Evolutionary conservation across 2,329 filamentous ascomycete genomes (phyloP).

Genomic region (Botryotinia narcissicola): DNA sequence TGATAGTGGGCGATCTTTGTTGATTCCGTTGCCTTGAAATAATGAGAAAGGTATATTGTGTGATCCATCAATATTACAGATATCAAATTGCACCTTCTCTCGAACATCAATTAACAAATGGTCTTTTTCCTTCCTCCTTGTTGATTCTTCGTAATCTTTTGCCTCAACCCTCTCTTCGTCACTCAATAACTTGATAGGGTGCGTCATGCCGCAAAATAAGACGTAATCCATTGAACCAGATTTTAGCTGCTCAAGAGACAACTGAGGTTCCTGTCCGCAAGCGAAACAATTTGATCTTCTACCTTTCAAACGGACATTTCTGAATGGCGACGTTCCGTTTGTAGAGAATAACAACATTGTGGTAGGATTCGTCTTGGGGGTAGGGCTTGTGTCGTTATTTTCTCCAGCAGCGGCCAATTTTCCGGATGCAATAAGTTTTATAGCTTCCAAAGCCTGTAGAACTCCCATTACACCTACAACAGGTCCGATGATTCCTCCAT

Average conservation of each 20-base stretch:
- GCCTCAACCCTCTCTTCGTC: slow-evolving; percentile 68
- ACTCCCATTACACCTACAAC: slow-evolving; percentile 94
- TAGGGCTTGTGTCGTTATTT: slow-evolving; percentile 22
- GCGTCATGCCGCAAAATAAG: slow-evolving; percentile 72
- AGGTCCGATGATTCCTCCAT: slow-evolving; percentile 88
- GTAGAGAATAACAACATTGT: slow-evolving; percentile 51
- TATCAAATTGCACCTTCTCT: slow-evolving; percentile 78
- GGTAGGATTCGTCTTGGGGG: slow-evolving; percentile 25
- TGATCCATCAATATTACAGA: slow-evolving; percentile 73
- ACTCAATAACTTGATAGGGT: slow-evolving; percentile 54
- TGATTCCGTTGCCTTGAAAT: slow-evolving; percentile 38
- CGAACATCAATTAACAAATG: slow-evolving; percentile 78
- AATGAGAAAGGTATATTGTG: slow-evolving; percentile 70
- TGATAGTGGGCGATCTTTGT: slow-evolving; percentile 23
- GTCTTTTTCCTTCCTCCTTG: slow-evolving; percentile 30
- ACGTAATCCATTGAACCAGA: slow-evolving; percentile 76
- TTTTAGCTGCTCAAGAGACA: slow-evolving; percentile 62
- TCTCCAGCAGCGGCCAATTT: slow-evolving; percentile 27
- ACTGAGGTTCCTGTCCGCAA: slow-evolving; percentile 62
- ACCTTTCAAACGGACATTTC: slow-evolving; percentile 70
- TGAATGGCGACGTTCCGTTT: slow-evolving; percentile 57
- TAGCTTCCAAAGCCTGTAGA: slow-evolving; percentile 82
- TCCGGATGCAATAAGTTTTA: slow-evolving; percentile 68
- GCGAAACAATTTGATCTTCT: slow-evolving; percentile 70
- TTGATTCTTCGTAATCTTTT: slow-evolving; percentile 49